Evolutionary conservation across 1,139 yeast genomes (phyloP), one percentile per base, ranked within the genome.

Genomic region (Protomyces inundatus): DNA sequence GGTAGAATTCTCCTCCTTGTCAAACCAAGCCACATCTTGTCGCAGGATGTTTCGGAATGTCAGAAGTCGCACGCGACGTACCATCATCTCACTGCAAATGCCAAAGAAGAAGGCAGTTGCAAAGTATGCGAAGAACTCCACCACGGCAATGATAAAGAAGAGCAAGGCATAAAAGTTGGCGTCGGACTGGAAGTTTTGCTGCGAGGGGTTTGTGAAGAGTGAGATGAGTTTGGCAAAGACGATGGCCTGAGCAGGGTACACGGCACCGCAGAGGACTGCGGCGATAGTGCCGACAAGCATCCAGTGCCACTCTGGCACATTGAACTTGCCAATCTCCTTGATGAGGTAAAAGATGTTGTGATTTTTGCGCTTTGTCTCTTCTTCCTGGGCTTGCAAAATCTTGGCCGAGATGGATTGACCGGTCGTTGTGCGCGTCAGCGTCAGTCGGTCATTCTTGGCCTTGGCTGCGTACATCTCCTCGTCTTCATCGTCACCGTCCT

Each of bases 21-120:
- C 85, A 67, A 78, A 82, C 67, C 81, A 82, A 2, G 78, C 76
- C 6, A 82, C 72, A 69, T 82, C 85, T 69, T 81, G 84, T 48
- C 84, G 75, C 53, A 82, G 73, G 69, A 82, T 74, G 67, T 79
- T 77, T 69, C 80, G 79, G 81, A 82, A 80, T 3, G 80, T 81
- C 66, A 80, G 69, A 33, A 80, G 74, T 61, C 85, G 74, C 53
- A 82, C 76, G 54, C 84, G 71, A 3, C 84, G 83, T 7, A 79
- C 79, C 36, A 79, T 72, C 61, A 78, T 67, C 70, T 79, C 82
- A 12, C 80, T 68, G 2, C 77, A 71, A 52, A 67, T 65, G 1
- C 76, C 68, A 54, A 77, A 68, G 59, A 69, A 66, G 42, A 73
- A 67, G 59, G 75, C 71, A 70, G 76, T 73, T 42, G 70, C 54